Evolutionary conservation across 2,329 filamentous ascomycete species (phyloP), one percentile per base, ranked within the genome.

Genomic region (Bipolaris cookei): DNA sequence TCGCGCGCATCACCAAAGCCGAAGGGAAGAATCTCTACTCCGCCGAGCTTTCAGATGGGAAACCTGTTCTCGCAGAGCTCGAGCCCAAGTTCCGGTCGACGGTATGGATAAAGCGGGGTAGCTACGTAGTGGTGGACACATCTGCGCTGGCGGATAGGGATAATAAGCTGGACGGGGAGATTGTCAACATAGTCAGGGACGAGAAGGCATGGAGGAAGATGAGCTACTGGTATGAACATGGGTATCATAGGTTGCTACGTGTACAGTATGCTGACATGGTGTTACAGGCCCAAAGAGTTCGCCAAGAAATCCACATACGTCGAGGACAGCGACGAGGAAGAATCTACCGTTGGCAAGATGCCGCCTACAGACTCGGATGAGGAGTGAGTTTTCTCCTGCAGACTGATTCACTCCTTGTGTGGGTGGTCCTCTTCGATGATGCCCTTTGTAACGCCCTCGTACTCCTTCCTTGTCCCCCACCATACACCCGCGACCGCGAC

Each of bases 171-270:
- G 84, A 86, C 50, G 95, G 94, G 13, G 91, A 97, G 76, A 97
- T 99, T 68, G 83, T 96, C 65, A 97, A 97, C 71, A 87, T 98
- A 34, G 92, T 98, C 35, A 84, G 91, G 35, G 92, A 97, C 70
- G 93, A 97, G 80, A 96, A 91, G 78, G 83, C 83, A 41, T 99
- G 95, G 95, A 86, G 92, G 70, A 97, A 96, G 79, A 88, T 90
- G 80, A 70, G 82, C 8, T 99, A 94, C 75, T 98, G 95, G 95
- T 76, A 66, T 38, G 71, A 21, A 47, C 48, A 25, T 48, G 76
- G 59, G 52, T 61, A 62, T 62, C 54, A 30, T 52, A 38, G 44
- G 50, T 23, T 51, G 54, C 48, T 52, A 54, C 41, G 28, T 30
- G 47, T 59, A 62, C 61, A 51, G 14, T 30, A 54, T 64, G 54